A percentile compares a stretch with the other conserved stretches of the same genome.
These are phyloP conservation scores for Persicaria maculosa DNA, from an alignment of 148 eudicot genomes.

Conservation along the genomic window DNA sequence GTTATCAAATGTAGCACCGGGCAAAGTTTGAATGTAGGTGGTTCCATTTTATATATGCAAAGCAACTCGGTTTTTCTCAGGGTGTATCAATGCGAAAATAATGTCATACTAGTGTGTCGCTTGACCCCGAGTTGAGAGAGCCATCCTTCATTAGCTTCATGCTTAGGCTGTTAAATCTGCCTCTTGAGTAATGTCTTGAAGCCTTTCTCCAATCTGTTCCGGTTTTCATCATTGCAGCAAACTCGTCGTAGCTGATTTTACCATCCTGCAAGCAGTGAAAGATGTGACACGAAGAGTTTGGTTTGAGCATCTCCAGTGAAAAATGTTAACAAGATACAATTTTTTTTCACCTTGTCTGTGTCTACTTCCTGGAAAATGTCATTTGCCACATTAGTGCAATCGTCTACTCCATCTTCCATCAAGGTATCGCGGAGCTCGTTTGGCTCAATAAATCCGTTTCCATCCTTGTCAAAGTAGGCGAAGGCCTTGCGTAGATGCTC, in stretches of 20 bases:
- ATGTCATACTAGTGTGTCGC: constrained; percentile 4
- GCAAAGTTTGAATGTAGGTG: background rate
- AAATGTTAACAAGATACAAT: background rate
- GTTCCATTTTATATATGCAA: background rate
- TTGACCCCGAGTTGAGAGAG: constrained; percentile 28
- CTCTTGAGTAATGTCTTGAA: constrained; percentile 91
- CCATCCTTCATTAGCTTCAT: constrained; percentile 87
- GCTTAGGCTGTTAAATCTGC: constrained; percentile 86
- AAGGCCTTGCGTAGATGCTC: constrained; percentile 85
- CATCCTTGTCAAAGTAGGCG: constrained; percentile 83
- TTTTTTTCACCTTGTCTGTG: constrained; percentile 64
- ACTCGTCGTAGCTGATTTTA: constrained; percentile 81
- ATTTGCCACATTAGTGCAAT: constrained; percentile 60
- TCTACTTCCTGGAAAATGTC: constrained; percentile 94
- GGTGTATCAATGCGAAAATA: background rate
- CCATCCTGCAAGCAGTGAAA: constrained; percentile 55
- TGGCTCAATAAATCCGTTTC: constrained; percentile 76
- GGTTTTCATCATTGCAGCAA: constrained; percentile 98
- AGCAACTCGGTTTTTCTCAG: background rate
- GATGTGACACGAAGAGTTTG: background rate
- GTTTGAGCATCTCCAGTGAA: background rate
- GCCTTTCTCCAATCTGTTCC: constrained; percentile 99
- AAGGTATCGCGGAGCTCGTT: constrained; percentile 77
- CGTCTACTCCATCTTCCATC: constrained; percentile 68
- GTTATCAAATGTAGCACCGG: background rate